Percentiles rank a stretch among this genome's conserved stretches.
Evolutionary conservation across 768 basidiomycete species (phyloP).

Genomic region (Tephrocybe sp.): DNA sequence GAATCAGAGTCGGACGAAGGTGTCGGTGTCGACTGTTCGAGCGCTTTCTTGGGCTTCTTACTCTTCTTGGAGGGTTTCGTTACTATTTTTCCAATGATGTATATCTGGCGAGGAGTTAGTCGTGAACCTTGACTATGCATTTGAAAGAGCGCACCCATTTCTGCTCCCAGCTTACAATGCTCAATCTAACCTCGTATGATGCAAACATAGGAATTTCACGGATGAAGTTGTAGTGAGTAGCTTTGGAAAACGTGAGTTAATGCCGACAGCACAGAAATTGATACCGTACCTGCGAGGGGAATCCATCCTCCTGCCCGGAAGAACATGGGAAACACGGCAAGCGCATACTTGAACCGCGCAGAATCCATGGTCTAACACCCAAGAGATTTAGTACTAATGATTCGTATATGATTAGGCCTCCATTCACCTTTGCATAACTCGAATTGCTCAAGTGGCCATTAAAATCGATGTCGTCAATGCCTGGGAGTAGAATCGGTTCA

Average conservation of each 20-base stretch:
- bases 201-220: conserved; percentile 66
- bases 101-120: conserved; percentile 41
- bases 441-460: conserved; percentile 80
- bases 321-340: conserved; percentile 54
- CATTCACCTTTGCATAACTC: conserved; percentile 70
- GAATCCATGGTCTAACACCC: conserved; percentile 38
- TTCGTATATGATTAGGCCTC: too few relatives aligned
- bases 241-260: conserved; percentile 27
- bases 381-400: background rate
- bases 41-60: conserved; percentile 13
- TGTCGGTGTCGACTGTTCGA: conserved; percentile 8
- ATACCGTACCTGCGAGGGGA: conserved; percentile 50
- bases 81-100: conserved; percentile 61
- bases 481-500: conserved; percentile 27
- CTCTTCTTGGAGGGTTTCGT: conserved; percentile 44
- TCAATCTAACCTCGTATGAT: conserved; percentile 58
- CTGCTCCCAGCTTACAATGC: conserved; percentile 64
- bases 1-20: conserved; percentile 2
- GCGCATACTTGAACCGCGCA: conserved; percentile 45
- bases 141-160: conserved; percentile 55
- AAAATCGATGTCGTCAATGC: conserved; percentile 70
- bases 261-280: conserved; percentile 9
- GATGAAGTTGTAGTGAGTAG: conserved; percentile 66
- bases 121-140: background rate
- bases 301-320: conserved; percentile 60